These are phyloP conservation scores for cucumber (Cucumis sativus) DNA, from an alignment of 306 rosid species.

Conservation along the genomic window DNA sequence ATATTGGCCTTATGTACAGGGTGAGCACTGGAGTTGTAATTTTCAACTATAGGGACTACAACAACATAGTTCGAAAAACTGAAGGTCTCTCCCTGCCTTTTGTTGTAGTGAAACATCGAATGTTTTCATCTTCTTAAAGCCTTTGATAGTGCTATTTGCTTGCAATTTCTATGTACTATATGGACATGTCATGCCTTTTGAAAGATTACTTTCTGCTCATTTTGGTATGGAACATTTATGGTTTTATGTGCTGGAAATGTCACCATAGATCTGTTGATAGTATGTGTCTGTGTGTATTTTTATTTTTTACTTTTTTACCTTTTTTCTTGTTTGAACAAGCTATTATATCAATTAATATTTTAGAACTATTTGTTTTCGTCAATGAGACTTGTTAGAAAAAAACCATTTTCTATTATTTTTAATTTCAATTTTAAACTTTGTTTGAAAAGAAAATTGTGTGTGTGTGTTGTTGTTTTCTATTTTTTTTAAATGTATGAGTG, in stretches of 20 bases:
- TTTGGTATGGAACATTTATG: neutral
- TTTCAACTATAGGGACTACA: constrained; percentile 83
- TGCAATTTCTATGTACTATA: neutral
- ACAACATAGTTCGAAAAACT: constrained; percentile 58
- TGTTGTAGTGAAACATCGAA: neutral
- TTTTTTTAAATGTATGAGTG: neutral
- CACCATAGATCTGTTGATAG: neutral
- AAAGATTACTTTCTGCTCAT: neutral
- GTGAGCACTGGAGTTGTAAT: constrained; percentile 63
- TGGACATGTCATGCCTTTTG: neutral
- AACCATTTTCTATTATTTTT: neutral
- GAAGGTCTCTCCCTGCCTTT: constrained; percentile 50
- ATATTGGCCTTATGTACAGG: constrained; percentile 27
- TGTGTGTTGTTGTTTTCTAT: no score
- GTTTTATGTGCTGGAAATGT: neutral
- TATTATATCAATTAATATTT: neutral
- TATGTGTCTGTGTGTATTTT: neutral
- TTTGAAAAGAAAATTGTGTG: neutral
- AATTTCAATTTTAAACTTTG: neutral
- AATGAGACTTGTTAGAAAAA: no score
- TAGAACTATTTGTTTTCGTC: neutral
- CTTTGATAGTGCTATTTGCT: neutral
- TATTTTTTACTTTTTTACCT: no score
- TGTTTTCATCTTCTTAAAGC: neutral
- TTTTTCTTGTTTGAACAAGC: neutral